Evolutionary conservation across 2,329 filamentous ascomycete species (phyloP).

Genomic region (Monilinia polystroma): DNA sequence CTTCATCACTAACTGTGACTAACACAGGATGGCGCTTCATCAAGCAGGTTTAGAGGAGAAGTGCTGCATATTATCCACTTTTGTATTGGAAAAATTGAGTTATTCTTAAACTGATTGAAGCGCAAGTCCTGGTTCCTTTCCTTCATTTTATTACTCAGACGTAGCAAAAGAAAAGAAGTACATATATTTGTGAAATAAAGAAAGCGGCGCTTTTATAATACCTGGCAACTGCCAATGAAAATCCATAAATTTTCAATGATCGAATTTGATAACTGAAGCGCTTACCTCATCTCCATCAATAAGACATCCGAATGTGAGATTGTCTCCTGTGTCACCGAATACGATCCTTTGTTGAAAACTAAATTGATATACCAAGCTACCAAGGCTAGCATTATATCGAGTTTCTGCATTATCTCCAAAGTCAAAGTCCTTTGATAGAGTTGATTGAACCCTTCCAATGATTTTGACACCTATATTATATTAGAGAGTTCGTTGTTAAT

Average conservation of each 20-base stretch:
- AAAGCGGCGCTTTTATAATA: not conserved
- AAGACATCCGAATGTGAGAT: slow-evolving; percentile 23
- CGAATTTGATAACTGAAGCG: slow-evolving; percentile 23
- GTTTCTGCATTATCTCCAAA: not conserved
- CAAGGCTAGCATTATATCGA: slow-evolving; percentile 5
- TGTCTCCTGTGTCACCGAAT: slow-evolving; percentile 25
- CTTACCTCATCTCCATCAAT: slow-evolving; percentile 19
- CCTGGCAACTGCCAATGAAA: not conserved
- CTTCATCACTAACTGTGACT: no score
- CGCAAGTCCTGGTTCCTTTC: not conserved
- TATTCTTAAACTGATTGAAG: no score
- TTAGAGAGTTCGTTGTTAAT: not conserved
- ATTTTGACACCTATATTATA: slow-evolving; percentile 11
- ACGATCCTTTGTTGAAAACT: not conserved
- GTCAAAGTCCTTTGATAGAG: slow-evolving; percentile 2
- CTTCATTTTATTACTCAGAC: no score
- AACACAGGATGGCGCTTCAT: no score
- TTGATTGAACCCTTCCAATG: slow-evolving; percentile 20
- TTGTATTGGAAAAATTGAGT: not conserved
- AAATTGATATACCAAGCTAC: not conserved
- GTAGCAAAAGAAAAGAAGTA: not conserved
- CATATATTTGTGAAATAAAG: not conserved
- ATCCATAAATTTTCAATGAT: not conserved
- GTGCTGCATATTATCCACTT: no score
- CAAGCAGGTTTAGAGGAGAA: no score